These are phyloP conservation scores for Hirsutella thompsonii DNA, from an alignment of 2,329 filamentous ascomycete genomes.

Conservation along the genomic window DNA sequence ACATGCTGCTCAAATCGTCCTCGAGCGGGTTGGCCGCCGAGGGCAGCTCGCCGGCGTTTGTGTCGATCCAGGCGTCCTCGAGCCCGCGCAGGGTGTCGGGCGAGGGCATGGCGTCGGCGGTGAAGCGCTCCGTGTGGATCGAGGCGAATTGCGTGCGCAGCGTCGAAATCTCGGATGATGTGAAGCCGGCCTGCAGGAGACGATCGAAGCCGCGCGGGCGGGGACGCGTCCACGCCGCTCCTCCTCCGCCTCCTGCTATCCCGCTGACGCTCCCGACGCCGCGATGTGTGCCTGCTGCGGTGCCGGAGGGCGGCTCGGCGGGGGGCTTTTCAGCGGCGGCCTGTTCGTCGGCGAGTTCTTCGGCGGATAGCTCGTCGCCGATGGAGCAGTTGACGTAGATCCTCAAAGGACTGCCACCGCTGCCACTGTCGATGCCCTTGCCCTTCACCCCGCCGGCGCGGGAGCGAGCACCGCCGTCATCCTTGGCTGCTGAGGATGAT, in stretches of 20 bases:
- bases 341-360: constrained; percentile 59
- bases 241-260: too few species aligned
- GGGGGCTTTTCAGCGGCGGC: constrained; percentile 24
- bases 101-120: constrained; percentile 78
- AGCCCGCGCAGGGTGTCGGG: constrained; percentile 62
- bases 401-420: constrained; percentile 37
- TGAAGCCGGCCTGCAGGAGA: constrained; percentile 70
- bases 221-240: constrained; percentile 16
- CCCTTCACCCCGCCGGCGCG: constrained; percentile 27
- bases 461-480: constrained; percentile 8
- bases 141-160: constrained; percentile 81
- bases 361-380: constrained; percentile 55
- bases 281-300: too few species aligned
- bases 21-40: constrained; percentile 22
- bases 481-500: constrained; percentile 15
- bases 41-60: constrained; percentile 33
- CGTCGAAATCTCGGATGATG: constrained; percentile 66
- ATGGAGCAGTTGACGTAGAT: constrained; percentile 93
- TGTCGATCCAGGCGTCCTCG: constrained; percentile 87
- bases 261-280: too few species aligned
- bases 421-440: constrained; percentile 39
- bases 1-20: constrained; percentile 36
- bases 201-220: constrained; percentile 70
- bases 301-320: constrained; percentile 20
- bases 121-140: constrained; percentile 70